A percentile compares a stretch with the other conserved stretches of the same genome.
phyloP scores from a whole-genome alignment of 192 early-diverging fungal genomes.

The Mortierella antarctica region DNA sequence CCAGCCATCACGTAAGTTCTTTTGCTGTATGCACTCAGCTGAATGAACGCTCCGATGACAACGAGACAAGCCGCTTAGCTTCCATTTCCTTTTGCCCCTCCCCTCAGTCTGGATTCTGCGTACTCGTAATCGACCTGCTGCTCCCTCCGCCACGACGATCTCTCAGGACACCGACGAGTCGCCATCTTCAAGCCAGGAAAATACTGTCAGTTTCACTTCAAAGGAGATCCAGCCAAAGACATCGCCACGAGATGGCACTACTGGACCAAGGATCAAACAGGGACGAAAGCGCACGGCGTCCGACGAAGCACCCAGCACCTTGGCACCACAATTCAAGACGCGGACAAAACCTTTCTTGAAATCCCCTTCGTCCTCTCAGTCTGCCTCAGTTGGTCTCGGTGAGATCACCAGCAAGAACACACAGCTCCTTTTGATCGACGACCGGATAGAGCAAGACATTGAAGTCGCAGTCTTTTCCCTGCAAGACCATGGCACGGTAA shows the following conservation, averaged over 20 bases:
- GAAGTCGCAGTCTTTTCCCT: conserved; percentile 11
- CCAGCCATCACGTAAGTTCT: conserved; percentile 9
- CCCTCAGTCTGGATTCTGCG: too few species aligned
- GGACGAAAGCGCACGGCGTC: conserved; percentile 15
- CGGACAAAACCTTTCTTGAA: not conserved
- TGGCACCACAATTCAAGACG: not conserved
- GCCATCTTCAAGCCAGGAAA: too few species aligned
- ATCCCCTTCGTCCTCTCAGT: not conserved
- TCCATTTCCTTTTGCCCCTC: not conserved
- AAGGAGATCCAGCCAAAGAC: not conserved
- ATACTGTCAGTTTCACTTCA: too few species aligned
- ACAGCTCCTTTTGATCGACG: not conserved
- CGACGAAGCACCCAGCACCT: not conserved
- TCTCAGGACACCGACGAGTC: too few species aligned
- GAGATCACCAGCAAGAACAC: not conserved
- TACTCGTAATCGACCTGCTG: too few species aligned
- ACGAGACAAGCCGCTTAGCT: not conserved
- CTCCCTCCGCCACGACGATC: too few species aligned
- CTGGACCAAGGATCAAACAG: not conserved
- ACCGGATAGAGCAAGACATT: not conserved
- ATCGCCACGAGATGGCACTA: not conserved
- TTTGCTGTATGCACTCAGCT: not conserved
- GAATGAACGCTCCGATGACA: not conserved
- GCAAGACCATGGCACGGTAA: conserved; percentile 4
- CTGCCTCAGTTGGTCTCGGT: not conserved